Evolutionary conservation across 2,329 filamentous ascomycete species (phyloP).

Genomic region (Fusarium devonianum): DNA sequence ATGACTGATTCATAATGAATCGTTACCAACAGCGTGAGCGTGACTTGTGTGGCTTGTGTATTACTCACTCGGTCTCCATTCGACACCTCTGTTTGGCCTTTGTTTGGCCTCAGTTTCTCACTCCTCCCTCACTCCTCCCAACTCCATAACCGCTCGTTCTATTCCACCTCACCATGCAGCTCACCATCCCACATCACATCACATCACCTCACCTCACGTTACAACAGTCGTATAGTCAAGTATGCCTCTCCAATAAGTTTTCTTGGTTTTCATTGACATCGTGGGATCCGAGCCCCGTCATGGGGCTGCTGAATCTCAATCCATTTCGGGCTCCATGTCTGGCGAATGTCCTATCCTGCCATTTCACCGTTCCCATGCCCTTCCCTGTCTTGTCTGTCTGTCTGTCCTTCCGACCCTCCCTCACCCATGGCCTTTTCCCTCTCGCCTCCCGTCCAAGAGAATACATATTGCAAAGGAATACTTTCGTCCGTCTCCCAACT

Average conservation of each 20-base stretch:
- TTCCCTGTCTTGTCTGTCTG: too few species aligned
- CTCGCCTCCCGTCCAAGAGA: constrained; percentile 32
- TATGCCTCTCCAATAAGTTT: constrained; percentile 32
- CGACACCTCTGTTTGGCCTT: too few species aligned
- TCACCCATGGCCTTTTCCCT: constrained; percentile 27
- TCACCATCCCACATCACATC: not conserved
- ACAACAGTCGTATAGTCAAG: not conserved
- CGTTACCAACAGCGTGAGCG: too few species aligned
- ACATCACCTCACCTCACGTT: not conserved
- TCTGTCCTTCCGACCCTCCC: constrained; percentile 30
- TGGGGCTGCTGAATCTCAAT: constrained; percentile 39
- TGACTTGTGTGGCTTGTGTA: too few species aligned
- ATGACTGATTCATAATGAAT: too few species aligned
- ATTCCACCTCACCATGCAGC: not conserved
- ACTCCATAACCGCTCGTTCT: not conserved
- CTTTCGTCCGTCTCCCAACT: constrained; percentile 36
- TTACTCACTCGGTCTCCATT: too few species aligned
- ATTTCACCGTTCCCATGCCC: too few species aligned
- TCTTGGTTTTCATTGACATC: constrained; percentile 36
- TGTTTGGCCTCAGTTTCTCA: too few species aligned
- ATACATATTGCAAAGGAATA: constrained; percentile 42
- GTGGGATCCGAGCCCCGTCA: constrained; percentile 39
- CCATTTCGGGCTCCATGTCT: constrained; percentile 27
- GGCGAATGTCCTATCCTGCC: constrained; percentile 32
- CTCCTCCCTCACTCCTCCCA: not conserved